Evolutionary conservation across 2,329 filamentous ascomycete species (phyloP).

Genomic region (Gremmenia infestans): DNA sequence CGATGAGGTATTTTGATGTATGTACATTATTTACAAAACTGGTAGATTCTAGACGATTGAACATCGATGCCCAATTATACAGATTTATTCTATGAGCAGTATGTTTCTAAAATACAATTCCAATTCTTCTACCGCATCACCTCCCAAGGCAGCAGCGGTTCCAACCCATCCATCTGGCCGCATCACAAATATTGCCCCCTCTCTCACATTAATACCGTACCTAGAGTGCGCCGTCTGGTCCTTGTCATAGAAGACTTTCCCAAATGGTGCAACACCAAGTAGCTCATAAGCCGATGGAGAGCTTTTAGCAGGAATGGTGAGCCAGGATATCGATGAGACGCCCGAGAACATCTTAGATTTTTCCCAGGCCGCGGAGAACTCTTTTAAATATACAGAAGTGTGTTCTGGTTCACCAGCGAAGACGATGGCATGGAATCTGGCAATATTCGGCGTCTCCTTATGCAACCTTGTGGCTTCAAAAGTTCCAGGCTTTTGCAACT

Average conservation of each 20-base stretch:
- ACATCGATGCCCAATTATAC: no score
- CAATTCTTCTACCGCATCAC: constrained; percentile 38
- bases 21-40: not conserved
- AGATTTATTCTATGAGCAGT: constrained; percentile 18
- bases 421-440: constrained; percentile 38
- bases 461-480: constrained; percentile 40
- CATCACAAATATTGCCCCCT: constrained; percentile 44
- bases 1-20: no score
- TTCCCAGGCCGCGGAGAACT: constrained; percentile 12
- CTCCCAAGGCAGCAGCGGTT: constrained; percentile 32
- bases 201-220: constrained; percentile 31
- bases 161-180: constrained; percentile 53
- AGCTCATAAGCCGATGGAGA: constrained; percentile 40
- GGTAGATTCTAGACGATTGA: not conserved
- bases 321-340: constrained; percentile 43
- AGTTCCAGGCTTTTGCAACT: constrained; percentile 41
- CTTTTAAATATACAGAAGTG: constrained; percentile 18
- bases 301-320: constrained; percentile 38
- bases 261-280: constrained; percentile 41
- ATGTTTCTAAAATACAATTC: constrained; percentile 45
- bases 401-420: constrained; percentile 35
- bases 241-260: constrained; percentile 51
- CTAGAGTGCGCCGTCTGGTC: constrained; percentile 45
- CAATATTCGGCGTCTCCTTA: constrained; percentile 38
- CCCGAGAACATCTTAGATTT: constrained; percentile 28